phyloP scores from a whole-genome alignment of 192 early-diverging fungal species.

The Funneliformis mosseae region DNA sequence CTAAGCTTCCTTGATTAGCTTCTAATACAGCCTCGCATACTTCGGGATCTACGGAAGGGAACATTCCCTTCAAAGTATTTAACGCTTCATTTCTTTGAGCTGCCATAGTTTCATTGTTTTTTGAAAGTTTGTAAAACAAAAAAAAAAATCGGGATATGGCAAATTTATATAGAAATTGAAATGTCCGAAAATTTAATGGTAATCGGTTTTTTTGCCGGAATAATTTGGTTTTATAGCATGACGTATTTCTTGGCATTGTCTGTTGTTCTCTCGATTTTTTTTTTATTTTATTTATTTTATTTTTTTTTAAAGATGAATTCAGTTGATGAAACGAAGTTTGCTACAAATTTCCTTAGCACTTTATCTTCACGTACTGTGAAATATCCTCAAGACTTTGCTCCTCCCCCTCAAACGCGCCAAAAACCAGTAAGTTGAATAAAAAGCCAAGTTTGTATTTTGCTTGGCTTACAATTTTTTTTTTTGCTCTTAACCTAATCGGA shows the following conservation, averaged over 20 bases:
- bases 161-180: too few relatives aligned
- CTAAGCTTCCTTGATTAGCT: constrained; percentile 48
- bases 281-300: too few relatives aligned
- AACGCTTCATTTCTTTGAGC: constrained; percentile 38
- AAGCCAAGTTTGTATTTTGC: not conserved
- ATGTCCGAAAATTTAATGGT: too few relatives aligned
- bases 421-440: constrained; percentile 4
- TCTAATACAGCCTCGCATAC: constrained; percentile 55
- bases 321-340: constrained; percentile 27
- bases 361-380: constrained; percentile 23
- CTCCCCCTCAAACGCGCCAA: constrained; percentile 26
- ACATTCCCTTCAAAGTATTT: constrained; percentile 52
- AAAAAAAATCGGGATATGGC: too few relatives aligned
- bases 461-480: not conserved
- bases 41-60: constrained; percentile 54
- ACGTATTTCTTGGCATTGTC: too few relatives aligned
- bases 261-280: too few relatives aligned
- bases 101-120: not conserved
- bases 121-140: too few relatives aligned
- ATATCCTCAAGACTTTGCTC: constrained; percentile 30
- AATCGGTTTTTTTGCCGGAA: too few relatives aligned
- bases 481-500: not conserved
- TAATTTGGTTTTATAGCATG: too few relatives aligned
- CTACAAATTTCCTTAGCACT: not conserved
- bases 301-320: constrained; percentile 10